Conservation (phyloP, 768 basidiomycete species). For the Serendipita sp. region DNA sequence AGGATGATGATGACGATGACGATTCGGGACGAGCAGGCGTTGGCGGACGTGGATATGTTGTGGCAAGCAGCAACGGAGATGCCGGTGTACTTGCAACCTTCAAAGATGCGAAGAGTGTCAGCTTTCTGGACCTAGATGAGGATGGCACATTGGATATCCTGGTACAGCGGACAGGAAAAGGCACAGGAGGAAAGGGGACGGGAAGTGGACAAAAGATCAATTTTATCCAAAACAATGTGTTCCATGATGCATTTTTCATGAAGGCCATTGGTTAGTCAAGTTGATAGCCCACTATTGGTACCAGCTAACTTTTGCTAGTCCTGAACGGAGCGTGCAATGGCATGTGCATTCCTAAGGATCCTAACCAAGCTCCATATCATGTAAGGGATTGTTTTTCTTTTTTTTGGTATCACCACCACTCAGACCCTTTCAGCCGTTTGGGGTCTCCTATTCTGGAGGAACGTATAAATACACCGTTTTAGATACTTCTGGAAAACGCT, state of each 20-base stretch:
- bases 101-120: constrained; percentile 59
- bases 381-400: constrained; percentile 30
- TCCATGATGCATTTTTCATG: constrained; percentile 96
- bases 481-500: constrained; percentile 73
- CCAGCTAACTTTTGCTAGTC: constrained; percentile 29
- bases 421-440: constrained; percentile 50
- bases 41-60: neutral
- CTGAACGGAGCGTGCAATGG: constrained; percentile 85
- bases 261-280: constrained; percentile 68
- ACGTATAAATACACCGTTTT: constrained; percentile 95
- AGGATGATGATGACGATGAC: neutral
- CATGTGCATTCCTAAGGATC: constrained; percentile 50
- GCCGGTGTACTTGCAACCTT: constrained; percentile 45
- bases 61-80: constrained; percentile 19
- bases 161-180: constrained; percentile 63
- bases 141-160: constrained; percentile 90
- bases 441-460: constrained; percentile 86
- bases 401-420: constrained; percentile 1
- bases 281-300: neutral
- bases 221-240: constrained; percentile 94
- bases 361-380: constrained; percentile 50
- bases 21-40: neutral
- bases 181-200: constrained; percentile 34
- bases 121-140: constrained; percentile 87
- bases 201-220: constrained; percentile 22